Percentiles rank a stretch among this genome's conserved stretches.
Conservation (phyloP, 495 filamentous ascomycete species). For the Trichoderma asperelloides region DNA sequence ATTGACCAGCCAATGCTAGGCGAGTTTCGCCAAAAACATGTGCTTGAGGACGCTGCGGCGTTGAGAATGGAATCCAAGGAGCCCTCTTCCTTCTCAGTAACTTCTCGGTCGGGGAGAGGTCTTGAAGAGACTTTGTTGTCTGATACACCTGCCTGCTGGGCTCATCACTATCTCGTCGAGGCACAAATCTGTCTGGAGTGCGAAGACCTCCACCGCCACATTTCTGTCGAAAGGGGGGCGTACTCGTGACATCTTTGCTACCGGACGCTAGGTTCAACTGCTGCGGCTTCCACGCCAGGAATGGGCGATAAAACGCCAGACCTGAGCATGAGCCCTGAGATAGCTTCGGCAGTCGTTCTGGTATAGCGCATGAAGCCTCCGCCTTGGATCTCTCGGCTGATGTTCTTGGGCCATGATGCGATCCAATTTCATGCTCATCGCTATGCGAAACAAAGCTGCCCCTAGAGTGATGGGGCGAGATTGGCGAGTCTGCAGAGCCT, state of each 20-base stretch:
- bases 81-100: not conserved
- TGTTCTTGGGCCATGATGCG: not conserved
- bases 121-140: not conserved
- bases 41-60: not conserved
- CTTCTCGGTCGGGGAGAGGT: not conserved
- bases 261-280: not conserved
- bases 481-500: not conserved
- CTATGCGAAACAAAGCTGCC: not conserved
- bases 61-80: not conserved
- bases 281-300: not conserved
- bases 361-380: not conserved
- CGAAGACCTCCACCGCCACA: not conserved
- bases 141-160: slow-evolving; percentile 2
- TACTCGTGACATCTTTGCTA: not conserved
- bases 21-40: not conserved
- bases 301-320: not conserved
- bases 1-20: not conserved
- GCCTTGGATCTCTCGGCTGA: not conserved
- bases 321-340: not conserved
- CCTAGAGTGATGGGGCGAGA: not conserved
- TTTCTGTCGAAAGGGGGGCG: not conserved
- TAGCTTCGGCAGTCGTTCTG: not conserved
- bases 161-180: not conserved
- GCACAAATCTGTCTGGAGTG: slow-evolving; percentile 1
- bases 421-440: not conserved